Percentiles rank a stretch among this genome's conserved stretches.
Evolutionary conservation across 495 filamentous ascomycete genomes (phyloP).

Genomic region (Podospora conica): DNA sequence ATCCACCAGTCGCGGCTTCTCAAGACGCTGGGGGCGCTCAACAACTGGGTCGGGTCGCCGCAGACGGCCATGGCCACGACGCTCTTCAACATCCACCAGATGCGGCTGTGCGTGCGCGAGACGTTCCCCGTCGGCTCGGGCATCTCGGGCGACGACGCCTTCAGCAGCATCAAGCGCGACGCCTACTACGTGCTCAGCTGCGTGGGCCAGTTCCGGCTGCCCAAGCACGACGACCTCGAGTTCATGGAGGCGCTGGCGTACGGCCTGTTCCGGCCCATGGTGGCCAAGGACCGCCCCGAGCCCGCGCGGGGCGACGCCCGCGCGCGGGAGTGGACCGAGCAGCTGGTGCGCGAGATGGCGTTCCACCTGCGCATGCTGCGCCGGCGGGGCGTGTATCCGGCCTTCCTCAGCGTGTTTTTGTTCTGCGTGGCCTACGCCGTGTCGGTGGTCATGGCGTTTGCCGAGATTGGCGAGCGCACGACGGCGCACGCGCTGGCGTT

Average conservation of each 20-base stretch:
- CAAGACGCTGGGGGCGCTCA: slow-evolving; percentile 5
- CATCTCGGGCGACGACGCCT: background rate
- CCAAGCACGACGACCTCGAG: background rate
- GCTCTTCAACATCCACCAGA: slow-evolving; percentile 21
- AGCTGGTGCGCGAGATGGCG: slow-evolving; percentile 12
- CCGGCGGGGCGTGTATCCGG: slow-evolving; percentile 9
- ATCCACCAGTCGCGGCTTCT: background rate
- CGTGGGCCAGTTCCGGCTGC: slow-evolving; percentile 13
- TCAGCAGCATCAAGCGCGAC: background rate
- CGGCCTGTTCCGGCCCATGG: slow-evolving; percentile 12
- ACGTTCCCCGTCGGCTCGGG: background rate
- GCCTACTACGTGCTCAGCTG: slow-evolving; percentile 19
- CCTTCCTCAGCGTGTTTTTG: slow-evolving; percentile 3
- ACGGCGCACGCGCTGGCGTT: slow-evolving; percentile 43
- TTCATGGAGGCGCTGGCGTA: slow-evolving; percentile 9
- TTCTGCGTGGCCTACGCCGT: slow-evolving; percentile 31
- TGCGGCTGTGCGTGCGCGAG: slow-evolving; percentile 7
- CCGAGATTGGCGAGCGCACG: slow-evolving; percentile 27
- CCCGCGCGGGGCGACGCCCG: background rate
- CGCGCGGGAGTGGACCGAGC: background rate
- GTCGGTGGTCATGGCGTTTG: slow-evolving; percentile 39
- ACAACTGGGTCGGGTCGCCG: slow-evolving; percentile 20
- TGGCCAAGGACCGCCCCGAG: background rate
- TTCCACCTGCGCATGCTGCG: slow-evolving; percentile 12
- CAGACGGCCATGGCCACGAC: slow-evolving; percentile 17